Conservation (phyloP, 805 yeast genomes). For the Candida vaughaniae region DNA sequence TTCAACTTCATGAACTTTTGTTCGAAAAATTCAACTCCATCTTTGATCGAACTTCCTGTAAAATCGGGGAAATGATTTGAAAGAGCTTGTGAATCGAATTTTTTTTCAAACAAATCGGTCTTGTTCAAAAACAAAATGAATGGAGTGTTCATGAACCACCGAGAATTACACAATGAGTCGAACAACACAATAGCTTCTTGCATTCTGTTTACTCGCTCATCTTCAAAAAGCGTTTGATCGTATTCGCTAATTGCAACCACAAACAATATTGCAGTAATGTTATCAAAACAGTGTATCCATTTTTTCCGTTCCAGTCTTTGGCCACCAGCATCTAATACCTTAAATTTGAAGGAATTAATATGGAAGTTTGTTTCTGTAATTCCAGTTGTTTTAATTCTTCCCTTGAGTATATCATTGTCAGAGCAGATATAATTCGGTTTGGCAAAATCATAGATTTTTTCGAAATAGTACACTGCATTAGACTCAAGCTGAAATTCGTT, state of each 20-base stretch:
- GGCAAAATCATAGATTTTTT: constrained; percentile 64
- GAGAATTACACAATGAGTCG: constrained; percentile 77
- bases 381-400: constrained; percentile 94
- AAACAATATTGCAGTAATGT: constrained; percentile 82
- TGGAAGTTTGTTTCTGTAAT: constrained; percentile 82
- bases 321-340: constrained; percentile 94
- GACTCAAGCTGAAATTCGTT: constrained; percentile 85
- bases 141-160: constrained; percentile 83
- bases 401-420: constrained; percentile 82
- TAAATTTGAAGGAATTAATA: constrained; percentile 61
- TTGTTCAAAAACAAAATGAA: constrained; percentile 88
- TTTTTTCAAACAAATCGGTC: constrained; percentile 74
- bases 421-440: constrained; percentile 64
- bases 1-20: constrained; percentile 62
- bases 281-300: constrained; percentile 94
- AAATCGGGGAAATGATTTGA: constrained; percentile 76
- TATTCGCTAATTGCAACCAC: constrained; percentile 90
- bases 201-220: constrained; percentile 84
- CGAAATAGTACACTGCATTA: constrained; percentile 78
- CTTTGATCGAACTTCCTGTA: constrained; percentile 60
- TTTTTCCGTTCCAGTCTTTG: constrained; percentile 88
- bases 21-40: constrained; percentile 72
- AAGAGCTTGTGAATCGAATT: constrained; percentile 65
- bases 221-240: constrained; percentile 90
- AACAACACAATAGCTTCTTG: constrained; percentile 85